Conservation (phyloP, 2,329 filamentous ascomycete species). For the Cladosporium sp. region DNA sequence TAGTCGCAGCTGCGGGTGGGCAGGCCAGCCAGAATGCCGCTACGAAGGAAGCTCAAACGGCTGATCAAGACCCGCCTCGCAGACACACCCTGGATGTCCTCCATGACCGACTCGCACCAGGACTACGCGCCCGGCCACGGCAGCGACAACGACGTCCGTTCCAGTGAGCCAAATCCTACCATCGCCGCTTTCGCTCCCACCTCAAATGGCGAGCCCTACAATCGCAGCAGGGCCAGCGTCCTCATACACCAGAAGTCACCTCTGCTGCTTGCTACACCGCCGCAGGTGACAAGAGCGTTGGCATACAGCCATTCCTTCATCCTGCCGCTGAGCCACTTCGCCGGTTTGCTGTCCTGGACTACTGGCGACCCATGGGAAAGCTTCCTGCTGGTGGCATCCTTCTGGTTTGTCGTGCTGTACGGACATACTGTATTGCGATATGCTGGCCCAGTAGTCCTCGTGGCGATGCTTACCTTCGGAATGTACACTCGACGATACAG, state of each 20-base stretch:
- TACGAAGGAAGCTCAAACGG: constrained; percentile 14
- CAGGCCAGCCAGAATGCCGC: constrained; percentile 8
- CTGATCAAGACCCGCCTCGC: constrained; percentile 17
- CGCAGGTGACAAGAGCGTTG: constrained; percentile 87
- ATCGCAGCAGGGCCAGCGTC: constrained; percentile 45
- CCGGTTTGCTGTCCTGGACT: constrained; percentile 87
- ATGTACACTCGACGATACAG: constrained; percentile 93
- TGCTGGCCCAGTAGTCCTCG: constrained; percentile 78
- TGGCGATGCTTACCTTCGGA: constrained; percentile 73
- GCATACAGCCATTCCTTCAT: constrained; percentile 96
- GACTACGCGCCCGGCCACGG: constrained; percentile 39
- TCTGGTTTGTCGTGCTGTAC: constrained; percentile 84
- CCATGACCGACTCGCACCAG: constrained; percentile 42
- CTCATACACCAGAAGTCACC: constrained; percentile 97
- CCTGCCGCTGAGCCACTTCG: constrained; percentile 78
- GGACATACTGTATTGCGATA: constrained; percentile 77
- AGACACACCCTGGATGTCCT: constrained; percentile 51
- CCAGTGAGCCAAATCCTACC: constrained; percentile 58
- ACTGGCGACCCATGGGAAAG: constrained; percentile 94
- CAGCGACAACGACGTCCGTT: constrained; percentile 13
- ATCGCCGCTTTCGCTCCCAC: constrained; percentile 87
- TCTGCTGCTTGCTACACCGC: constrained; percentile 84
- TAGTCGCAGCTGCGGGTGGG: not conserved
- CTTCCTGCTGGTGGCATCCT: constrained; percentile 78
- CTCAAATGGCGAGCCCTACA: constrained; percentile 50